Evolutionary conservation across 2,329 filamentous ascomycete species (phyloP).

Genomic region (Monilinia fructigena): DNA sequence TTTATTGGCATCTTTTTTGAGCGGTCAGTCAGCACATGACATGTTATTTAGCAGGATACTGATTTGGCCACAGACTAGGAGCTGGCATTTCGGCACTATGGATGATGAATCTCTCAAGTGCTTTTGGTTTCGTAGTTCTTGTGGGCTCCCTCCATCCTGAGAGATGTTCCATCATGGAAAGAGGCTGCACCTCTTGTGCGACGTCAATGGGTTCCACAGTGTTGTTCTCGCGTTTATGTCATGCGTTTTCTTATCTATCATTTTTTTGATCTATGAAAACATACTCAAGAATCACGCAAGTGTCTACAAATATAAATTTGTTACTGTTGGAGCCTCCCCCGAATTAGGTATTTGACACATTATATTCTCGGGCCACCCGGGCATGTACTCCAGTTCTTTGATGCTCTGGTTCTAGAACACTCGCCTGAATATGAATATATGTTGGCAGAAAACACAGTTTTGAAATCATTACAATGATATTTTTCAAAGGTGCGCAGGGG

Average conservation of each 20-base stretch:
- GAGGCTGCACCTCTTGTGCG: not conserved
- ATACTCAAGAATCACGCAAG: not conserved
- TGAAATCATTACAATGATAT: not conserved
- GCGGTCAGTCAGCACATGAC: constrained; percentile 8
- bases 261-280: constrained; percentile 2
- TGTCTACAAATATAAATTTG: constrained; percentile 2
- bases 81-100: not conserved
- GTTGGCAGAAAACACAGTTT: not conserved
- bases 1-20: not conserved
- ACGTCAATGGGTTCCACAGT: not conserved
- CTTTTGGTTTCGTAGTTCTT: not conserved
- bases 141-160: not conserved
- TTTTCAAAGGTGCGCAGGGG: not conserved
- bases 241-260: constrained; percentile 1
- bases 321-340: not conserved
- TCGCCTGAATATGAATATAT: not conserved
- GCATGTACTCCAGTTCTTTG: not conserved
- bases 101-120: not conserved
- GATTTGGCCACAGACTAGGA: not conserved
- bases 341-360: not conserved
- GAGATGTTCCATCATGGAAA: not conserved
- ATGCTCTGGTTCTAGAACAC: constrained; percentile 2
- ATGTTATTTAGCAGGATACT: constrained; percentile 3
- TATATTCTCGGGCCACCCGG: not conserved
- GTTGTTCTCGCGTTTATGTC: constrained; percentile 1